phyloP scores from a whole-genome alignment of 176 grass and related monocot genomes.

The Cocos nucifera region DNA sequence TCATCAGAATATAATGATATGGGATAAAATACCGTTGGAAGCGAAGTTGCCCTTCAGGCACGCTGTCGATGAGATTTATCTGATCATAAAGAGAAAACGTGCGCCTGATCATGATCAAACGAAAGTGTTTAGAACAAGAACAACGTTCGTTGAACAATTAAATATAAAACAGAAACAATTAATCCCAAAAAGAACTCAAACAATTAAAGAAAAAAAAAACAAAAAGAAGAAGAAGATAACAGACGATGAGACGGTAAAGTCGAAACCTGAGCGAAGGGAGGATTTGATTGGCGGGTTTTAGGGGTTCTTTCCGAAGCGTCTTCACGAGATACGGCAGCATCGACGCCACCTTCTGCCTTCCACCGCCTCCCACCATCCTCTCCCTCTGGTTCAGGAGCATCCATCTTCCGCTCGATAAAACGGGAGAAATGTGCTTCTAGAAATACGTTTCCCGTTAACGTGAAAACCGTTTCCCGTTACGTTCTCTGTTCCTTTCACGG shows the following conservation, averaged over 20 bases:
- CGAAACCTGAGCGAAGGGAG: conserved; percentile 72
- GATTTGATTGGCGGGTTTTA: conserved; percentile 31
- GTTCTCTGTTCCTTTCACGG: too few relatives aligned
- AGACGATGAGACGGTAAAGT: background rate
- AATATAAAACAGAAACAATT: too few relatives aligned
- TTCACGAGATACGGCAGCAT: conserved; percentile 67
- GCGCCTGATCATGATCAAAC: conserved; percentile 35
- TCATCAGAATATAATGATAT: background rate
- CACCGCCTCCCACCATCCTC: conserved; percentile 28
- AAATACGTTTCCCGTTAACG: too few relatives aligned
- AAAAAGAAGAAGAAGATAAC: background rate
- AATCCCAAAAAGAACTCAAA: too few relatives aligned
- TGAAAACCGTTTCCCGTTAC: too few relatives aligned
- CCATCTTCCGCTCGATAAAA: too few relatives aligned
- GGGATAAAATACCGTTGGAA: conserved; percentile 60
- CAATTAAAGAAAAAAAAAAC: background rate
- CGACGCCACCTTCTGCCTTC: conserved; percentile 48
- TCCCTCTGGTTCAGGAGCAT: background rate
- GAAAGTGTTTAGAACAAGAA: too few relatives aligned
- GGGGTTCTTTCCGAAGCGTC: conserved; percentile 43
- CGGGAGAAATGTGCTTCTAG: too few relatives aligned
- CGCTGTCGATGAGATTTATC: conserved; percentile 96
- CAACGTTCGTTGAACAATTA: too few relatives aligned
- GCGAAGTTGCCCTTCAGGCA: conserved; percentile 68
- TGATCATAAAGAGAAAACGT: conserved; percentile 94